Evolutionary conservation across 345 rosid species (phyloP).

Genomic region (Brassica napus): Da-Ae NC_063447.1:47323001-47323500

Average conservation of each 20-base stretch:
- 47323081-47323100: slow-evolving; percentile 22
- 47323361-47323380: slow-evolving; percentile 42
- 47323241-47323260: slow-evolving; percentile 17
- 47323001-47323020: slow-evolving; percentile 32
- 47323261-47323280: slow-evolving; percentile 16
- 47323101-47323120: slow-evolving; percentile 32
- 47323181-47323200: slow-evolving; percentile 8
- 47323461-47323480: slow-evolving; percentile 44
- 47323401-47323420: slow-evolving; percentile 43
- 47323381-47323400: slow-evolving; percentile 43
- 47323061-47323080: slow-evolving; percentile 34
- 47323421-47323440: slow-evolving; percentile 43
- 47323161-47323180: neutral
- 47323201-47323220: slow-evolving; percentile 13
- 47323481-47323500: slow-evolving; percentile 35
- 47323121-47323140: slow-evolving; percentile 15
- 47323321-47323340: slow-evolving; percentile 33
- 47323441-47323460: slow-evolving; percentile 55
- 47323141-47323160: slow-evolving; percentile 9
- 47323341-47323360: slow-evolving; percentile 27
- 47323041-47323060: slow-evolving; percentile 15
- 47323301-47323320: slow-evolving; percentile 13
- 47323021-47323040: slow-evolving; percentile 32
- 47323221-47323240: neutral
- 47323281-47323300: slow-evolving; percentile 3